Conservation (phyloP, 2,329 filamentous ascomycete species). For the Aureobasidium melanogenum region DNA sequence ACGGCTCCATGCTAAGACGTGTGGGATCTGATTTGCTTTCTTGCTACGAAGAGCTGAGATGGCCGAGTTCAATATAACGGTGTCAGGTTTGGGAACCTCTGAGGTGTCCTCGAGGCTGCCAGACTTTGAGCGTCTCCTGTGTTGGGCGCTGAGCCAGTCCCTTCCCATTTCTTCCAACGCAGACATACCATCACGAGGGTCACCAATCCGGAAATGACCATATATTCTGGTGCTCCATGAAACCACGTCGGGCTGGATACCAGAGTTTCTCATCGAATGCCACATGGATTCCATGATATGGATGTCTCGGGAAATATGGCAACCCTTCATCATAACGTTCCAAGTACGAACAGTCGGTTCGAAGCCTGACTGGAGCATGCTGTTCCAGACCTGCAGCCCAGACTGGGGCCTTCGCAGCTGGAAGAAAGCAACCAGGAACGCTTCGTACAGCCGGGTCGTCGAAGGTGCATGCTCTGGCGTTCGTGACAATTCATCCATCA, state of each 20-base stretch:
- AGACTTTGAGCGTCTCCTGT: background rate
- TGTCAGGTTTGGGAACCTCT: conserved; percentile 48
- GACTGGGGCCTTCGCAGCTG: conserved; percentile 31
- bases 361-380: conserved; percentile 46
- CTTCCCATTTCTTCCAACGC: conserved; percentile 59
- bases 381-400: conserved; percentile 49
- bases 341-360: conserved; percentile 57
- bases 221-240: conserved; percentile 66
- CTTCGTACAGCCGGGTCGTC: conserved; percentile 24
- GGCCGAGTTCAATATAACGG: conserved; percentile 60
- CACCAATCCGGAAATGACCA: conserved; percentile 51
- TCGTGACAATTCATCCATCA: background rate
- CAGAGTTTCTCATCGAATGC: conserved; percentile 50
- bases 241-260: conserved; percentile 51
- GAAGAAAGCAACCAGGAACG: conserved; percentile 41
- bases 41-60: conserved; percentile 53
- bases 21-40: conserved; percentile 41
- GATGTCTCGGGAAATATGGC: conserved; percentile 50
- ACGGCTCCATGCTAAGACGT: conserved; percentile 43
- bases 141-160: conserved; percentile 42
- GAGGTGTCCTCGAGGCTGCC: background rate
- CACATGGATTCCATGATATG: conserved; percentile 59
- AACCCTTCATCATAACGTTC: conserved; percentile 65
- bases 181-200: conserved; percentile 47
- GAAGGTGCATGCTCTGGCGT: conserved; percentile 3